Evolutionary conservation across 495 filamentous ascomycete species (phyloP), one percentile per base, ranked within the genome.

Genomic region (Umbilicaria muhlenbergii): DNA sequence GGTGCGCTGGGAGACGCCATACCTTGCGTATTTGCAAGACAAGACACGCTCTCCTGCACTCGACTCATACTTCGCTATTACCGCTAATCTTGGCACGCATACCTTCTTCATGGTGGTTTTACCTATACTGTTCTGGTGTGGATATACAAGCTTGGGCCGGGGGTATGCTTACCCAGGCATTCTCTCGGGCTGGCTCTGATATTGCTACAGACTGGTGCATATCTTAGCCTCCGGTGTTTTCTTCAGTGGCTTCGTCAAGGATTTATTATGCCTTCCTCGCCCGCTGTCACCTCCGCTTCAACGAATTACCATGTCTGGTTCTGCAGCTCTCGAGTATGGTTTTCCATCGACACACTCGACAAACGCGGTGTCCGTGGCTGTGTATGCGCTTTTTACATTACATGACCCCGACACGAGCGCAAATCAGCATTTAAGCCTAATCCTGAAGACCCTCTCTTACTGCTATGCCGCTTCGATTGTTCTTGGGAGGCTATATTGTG

Each of bases 301-400:
- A 41, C 77, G 91, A 12, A 96, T 98, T 55, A 94, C 86, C 41
- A 94, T 94, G 86, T 95, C 91, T 28, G 86, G 86, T 11, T 92
- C 86, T 3, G 85, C 83, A 6, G 87, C 89, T 15, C 71, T 98
- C 33, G 91, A 98, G 56, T 98, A 98, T 53, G 91, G 91, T 17
- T 96, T 95, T 52, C 91, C 91, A 3, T 94, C 87, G 11, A 94
- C 91, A 0, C 91, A 98, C 60, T 93, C 87, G 2, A 89, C 91
- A 17, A 98, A 98, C 58, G 91, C 91, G 6, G 83, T 95, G 36
- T 96, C 91, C 1, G 89, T 95, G 11, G 82, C 85, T 28, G 71
- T 93, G 10, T 98, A 95, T 58, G 77, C 71, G 11, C 62, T 95
- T 32, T 68, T 81, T 15, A 61, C 75, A 14, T 66, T 94, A 7